A percentile compares a stretch with the other conserved stretches of the same genome.
Conservation (phyloP, 768 basidiomycete species). For the Daedalea quercina region DNA sequence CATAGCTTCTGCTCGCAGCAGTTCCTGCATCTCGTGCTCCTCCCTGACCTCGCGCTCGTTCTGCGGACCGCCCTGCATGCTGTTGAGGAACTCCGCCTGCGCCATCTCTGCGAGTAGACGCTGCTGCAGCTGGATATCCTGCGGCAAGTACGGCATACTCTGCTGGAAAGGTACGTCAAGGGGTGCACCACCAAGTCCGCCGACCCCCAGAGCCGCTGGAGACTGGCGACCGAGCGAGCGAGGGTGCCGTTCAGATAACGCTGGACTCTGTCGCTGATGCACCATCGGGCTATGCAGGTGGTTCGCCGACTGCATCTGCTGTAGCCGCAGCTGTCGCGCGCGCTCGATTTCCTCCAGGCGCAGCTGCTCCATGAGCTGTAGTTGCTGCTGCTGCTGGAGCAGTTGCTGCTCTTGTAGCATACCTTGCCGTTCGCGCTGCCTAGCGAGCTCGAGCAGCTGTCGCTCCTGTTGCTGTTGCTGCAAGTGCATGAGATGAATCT, state of each 20-base stretch:
- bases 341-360: conserved; percentile 57
- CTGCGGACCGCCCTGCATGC: conserved; percentile 39
- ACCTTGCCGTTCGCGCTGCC: conserved; percentile 33
- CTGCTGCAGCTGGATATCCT: conserved; percentile 68
- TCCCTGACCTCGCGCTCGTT: conserved; percentile 14
- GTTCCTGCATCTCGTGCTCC: conserved; percentile 59
- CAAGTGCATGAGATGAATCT: conserved; percentile 60
- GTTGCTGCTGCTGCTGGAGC: conserved; percentile 48
- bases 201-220: conserved; percentile 12
- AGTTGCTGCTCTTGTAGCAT: conserved; percentile 32
- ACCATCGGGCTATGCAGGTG: conserved; percentile 21
- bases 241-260: conserved; percentile 41
- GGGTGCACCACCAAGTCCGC: conserved; percentile 12
- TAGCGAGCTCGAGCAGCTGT: conserved; percentile 42
- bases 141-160: conserved; percentile 47
- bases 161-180: conserved; percentile 40
- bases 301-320: conserved; percentile 19
- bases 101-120: conserved; percentile 72
- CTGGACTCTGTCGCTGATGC: conserved; percentile 38
- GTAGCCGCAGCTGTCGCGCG: conserved; percentile 19
- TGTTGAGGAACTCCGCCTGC: conserved; percentile 60
- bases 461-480: conserved; percentile 50
- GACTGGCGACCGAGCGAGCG: conserved; percentile 43
- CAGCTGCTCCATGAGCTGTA: conserved; percentile 42
- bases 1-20: conserved; percentile 71